Conservation (phyloP, 2,329 filamentous ascomycete genomes). For the Penicillium hesseltinei region DNA sequence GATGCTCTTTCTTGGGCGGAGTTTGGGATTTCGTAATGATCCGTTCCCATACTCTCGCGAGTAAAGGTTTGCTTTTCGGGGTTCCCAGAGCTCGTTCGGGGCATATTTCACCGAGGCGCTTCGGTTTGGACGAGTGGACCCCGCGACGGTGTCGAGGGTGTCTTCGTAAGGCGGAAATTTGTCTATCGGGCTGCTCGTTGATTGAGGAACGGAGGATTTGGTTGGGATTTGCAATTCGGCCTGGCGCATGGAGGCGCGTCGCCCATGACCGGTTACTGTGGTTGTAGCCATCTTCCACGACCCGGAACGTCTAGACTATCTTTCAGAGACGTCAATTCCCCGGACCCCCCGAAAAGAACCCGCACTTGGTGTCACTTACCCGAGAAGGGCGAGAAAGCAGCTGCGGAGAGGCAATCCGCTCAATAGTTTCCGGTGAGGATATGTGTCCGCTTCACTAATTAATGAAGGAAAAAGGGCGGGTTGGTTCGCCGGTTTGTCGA, state of each 20-base stretch:
- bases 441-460: slow-evolving; percentile 1
- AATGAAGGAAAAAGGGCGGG: slow-evolving; percentile 3
- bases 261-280: slow-evolving; percentile 40
- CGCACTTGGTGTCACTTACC: slow-evolving; percentile 3
- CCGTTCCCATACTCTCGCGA: slow-evolving; percentile 43
- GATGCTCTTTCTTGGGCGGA: slow-evolving; percentile 79
- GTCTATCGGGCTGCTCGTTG: slow-evolving; percentile 38
- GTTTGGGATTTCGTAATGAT: slow-evolving; percentile 45
- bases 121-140: slow-evolving; percentile 25
- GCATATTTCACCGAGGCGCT: slow-evolving; percentile 33
- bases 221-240: slow-evolving; percentile 34
- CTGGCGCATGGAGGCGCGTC: slow-evolving; percentile 40
- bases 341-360: background rate
- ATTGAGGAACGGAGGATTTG: slow-evolving; percentile 29
- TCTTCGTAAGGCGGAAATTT: slow-evolving; percentile 47
- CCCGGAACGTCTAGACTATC: background rate
- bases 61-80: slow-evolving; percentile 54
- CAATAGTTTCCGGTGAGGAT: slow-evolving; percentile 6
- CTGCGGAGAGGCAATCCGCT: background rate
- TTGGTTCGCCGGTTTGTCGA: slow-evolving; percentile 15
- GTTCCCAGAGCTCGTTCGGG: slow-evolving; percentile 59
- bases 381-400: background rate
- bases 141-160: slow-evolving; percentile 28
- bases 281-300: slow-evolving; percentile 40
- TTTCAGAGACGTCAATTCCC: slow-evolving; percentile 3